Evolutionary conservation across 1,284 basidiomycete genomes (phyloP).

Genomic region (Pisolithus thermaeus): DNA sequence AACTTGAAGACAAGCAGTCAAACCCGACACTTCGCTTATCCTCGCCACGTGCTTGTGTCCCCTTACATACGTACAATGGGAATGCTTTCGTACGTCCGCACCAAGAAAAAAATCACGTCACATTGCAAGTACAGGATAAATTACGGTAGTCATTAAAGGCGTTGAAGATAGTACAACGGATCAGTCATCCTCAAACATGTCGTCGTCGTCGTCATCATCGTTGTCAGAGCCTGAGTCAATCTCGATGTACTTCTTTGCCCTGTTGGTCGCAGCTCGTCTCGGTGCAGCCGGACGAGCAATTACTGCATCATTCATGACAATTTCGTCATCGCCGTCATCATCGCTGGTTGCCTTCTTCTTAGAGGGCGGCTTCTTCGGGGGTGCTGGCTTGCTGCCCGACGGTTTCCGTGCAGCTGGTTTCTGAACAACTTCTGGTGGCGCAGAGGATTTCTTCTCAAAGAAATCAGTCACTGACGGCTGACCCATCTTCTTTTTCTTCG

Average conservation of each 20-base stretch:
- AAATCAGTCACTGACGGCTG: conserved; percentile 53
- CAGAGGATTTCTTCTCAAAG: conserved; percentile 47
- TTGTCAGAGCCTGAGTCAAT: conserved; percentile 42
- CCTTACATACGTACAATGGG: not conserved
- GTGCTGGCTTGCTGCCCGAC: conserved; percentile 42
- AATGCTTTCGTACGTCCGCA: not conserved
- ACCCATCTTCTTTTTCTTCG: conserved; percentile 44
- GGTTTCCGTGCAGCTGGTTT: conserved; percentile 39
- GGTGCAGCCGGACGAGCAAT: conserved; percentile 19
- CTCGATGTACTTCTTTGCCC: conserved; percentile 49
- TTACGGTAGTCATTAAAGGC: not conserved
- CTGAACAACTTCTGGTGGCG: conserved; percentile 29
- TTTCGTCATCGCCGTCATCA: conserved; percentile 26
- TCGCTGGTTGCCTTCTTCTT: conserved; percentile 35
- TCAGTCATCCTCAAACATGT: conserved; percentile 21
- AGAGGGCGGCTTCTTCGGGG: conserved; percentile 35
- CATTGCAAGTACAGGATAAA: not conserved
- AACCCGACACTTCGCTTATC: conserved; percentile 5
- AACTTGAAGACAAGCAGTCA: conserved; percentile 1
- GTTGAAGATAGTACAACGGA: not conserved
- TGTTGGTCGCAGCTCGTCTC: conserved; percentile 33
- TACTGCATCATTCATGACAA: conserved; percentile 15
- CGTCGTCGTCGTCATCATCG: conserved; percentile 26
- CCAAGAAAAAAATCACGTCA: not conserved
- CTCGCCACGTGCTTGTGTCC: not conserved